Percentiles rank a stretch among this genome's conserved stretches.
Evolutionary conservation across 495 filamentous ascomycete species (phyloP).

Genomic region (Penicillium simplicissimum): DNA sequence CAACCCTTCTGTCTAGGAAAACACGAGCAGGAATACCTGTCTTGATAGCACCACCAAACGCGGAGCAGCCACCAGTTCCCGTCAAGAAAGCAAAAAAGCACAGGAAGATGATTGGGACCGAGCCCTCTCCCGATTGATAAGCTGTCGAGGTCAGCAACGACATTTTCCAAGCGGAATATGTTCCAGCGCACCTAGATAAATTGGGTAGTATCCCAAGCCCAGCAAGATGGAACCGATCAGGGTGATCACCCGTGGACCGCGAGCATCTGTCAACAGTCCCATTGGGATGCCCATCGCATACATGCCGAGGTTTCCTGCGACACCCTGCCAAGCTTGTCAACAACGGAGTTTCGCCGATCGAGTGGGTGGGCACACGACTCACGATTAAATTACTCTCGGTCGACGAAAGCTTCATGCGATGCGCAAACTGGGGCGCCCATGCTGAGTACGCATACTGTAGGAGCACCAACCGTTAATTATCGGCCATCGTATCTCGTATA

Average conservation of each 20-base stretch:
- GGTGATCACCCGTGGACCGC: constrained; percentile 76
- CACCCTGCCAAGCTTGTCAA: constrained; percentile 55
- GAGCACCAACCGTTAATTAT: constrained; percentile 9
- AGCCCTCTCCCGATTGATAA: constrained; percentile 51
- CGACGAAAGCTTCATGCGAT: constrained; percentile 78
- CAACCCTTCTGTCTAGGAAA: background rate
- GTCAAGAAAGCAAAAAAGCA: constrained; percentile 84
- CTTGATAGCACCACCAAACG: constrained; percentile 86
- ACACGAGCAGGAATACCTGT: constrained; percentile 41
- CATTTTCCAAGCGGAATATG: background rate
- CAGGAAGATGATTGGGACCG: constrained; percentile 66
- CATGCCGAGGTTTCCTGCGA: constrained; percentile 94
- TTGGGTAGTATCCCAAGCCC: constrained; percentile 76
- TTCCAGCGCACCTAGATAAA: constrained; percentile 57
- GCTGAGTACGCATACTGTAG: constrained; percentile 94
- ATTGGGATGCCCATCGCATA: constrained; percentile 88
- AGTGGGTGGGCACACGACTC: constrained; percentile 28
- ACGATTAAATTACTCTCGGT: constrained; percentile 91
- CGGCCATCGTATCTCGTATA: background rate
- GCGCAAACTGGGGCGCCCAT: constrained; percentile 94
- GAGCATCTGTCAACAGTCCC: constrained; percentile 81
- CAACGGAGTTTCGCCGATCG: constrained; percentile 1
- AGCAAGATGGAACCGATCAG: constrained; percentile 71
- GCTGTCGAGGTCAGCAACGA: constrained; percentile 34
- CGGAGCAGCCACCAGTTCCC: constrained; percentile 82